Base-by-base conservation (phyloP, 2,329 filamentous ascomycete genomes). In the Fusarium sp. region DNA sequence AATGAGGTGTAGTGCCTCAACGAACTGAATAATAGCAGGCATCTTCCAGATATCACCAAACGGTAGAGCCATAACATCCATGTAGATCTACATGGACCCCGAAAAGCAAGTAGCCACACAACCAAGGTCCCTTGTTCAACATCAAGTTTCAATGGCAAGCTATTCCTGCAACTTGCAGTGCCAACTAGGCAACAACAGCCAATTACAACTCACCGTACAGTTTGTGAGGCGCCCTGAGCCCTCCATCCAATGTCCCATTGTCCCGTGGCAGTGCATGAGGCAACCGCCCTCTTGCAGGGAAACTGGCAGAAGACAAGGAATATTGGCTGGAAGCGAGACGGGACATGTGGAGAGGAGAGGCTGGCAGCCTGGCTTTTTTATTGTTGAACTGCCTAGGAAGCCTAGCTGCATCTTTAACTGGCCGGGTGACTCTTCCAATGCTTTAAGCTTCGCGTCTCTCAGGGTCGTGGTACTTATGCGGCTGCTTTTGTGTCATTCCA, bases 231-330 rank as follows among this genome's bases (percentile, higher is more conserved):
- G 33, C 53, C 31, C 34, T 28, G 18, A 26, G 39, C 52, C 58
- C 61, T 48, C 66, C 65, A 74, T 63, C 74, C 74, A 75, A 75
- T 75, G 62, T 58, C 58, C 63, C 69, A 56, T 67, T 51, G 68
- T 70, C 68, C 63, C 74, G 75, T 76, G 75, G 75, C 75, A 76
- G 72, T 76, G 75, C 73, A 76, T 75, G 67, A 73, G 69, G 72
- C 73, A 75, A 68, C 72, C 70, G 63, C 46, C 58, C 46, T 60
- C 53, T 58, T 57, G 51, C 54, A 57, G 66, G 61, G 52, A 42
- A 45, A 50, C 22, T 26, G 58, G 42, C 51, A 46, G 52, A 51
- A 54, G 51, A 66, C 58, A 63, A 40, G 60, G 44, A 40, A 52
- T 57, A 43, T 43, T 54, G 43, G 39, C 50, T 28, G 50, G 34